Conservation (phyloP, 2,329 filamentous ascomycete genomes). For the Whalleya microplaca region DNA sequence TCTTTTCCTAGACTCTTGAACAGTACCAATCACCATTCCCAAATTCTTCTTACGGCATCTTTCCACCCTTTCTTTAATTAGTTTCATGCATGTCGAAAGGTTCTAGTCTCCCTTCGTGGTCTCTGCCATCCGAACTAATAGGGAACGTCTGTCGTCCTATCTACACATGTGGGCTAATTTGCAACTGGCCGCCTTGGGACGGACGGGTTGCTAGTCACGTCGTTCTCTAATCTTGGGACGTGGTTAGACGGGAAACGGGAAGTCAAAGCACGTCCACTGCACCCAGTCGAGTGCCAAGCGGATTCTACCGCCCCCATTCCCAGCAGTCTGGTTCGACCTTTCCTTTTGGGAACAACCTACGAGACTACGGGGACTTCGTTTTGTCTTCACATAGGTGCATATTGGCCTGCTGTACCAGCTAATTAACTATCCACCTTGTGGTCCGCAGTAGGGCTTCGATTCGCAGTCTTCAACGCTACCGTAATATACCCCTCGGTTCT, state of each 20-base stretch:
- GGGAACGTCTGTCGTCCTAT: too few relatives aligned
- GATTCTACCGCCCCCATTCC: background rate
- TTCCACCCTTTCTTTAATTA: background rate
- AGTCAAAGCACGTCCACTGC: background rate
- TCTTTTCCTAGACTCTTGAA: background rate
- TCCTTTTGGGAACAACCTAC: background rate
- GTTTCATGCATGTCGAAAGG: background rate
- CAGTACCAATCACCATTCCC: background rate
- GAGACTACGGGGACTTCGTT: background rate
- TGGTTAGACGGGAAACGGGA: background rate
- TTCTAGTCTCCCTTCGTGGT: background rate
- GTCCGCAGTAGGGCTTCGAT: background rate
- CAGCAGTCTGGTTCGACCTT: slow-evolving; percentile 1
- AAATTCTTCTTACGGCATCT: background rate
- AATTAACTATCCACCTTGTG: background rate
- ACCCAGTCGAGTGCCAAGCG: background rate
- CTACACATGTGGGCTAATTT: background rate
- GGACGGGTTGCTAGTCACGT: background rate
- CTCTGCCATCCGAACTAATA: too few relatives aligned
- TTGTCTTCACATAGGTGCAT: background rate
- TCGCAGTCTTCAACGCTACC: background rate
- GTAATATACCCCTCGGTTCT: background rate
- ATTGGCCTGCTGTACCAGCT: background rate
- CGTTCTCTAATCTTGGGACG: background rate
- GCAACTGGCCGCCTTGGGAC: too few relatives aligned